Evolutionary conservation across 2,329 filamentous ascomycete species (phyloP), one percentile per base, ranked within the genome.

Genomic region (Colletotrichum sp.): DNA sequence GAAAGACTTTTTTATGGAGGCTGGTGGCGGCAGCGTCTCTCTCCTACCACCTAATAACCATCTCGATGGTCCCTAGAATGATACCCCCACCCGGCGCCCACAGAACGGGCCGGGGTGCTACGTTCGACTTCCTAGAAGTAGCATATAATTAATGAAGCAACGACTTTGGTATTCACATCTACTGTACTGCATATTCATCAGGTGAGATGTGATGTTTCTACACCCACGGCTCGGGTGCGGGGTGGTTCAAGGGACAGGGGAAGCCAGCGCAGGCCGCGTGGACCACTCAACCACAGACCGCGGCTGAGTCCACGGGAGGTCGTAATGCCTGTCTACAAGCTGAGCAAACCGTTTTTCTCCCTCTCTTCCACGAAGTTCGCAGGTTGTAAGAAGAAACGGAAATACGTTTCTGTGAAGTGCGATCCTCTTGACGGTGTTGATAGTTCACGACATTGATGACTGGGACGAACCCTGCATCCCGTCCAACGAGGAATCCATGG

Each of bases 111-210:
- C 69, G 73, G 73, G 69, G 73, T 75, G 69, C 71, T 71, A 69
- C 56, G 62, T 36, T 52, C 43, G 30, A 62, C 18, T 21, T 71
- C 55, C 36, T 69, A 75, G 65, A 75, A 48, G 73, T 71, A 75
- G 70, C 59, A 73, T 69, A 62, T 59, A 75, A 28, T 59, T 75
- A 75, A 75, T 69, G 73, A 75, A 73, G 73, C 63, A 73, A 75
- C 30, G 73, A 73, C 18, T 59, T 69, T n/a, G 56, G 55, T 24
- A 59, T 26, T 26, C 21, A 4, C 14, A 30, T 12, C 13, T 28
- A 2, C 24, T 28, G 4, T 26, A 24, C n/a, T 38, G 0, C 2
- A 0, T 28, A 0, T 1, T n/a, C 21, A 1, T 32, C 24, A 7
- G 5, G 13, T 26, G 34, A 34, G 9, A 63, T 9, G 61, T 36